Evolutionary conservation across 352 stramenopile species (phyloP), one percentile per base, ranked within the genome.

Genomic region (Globisporangium viniferum): DNA sequence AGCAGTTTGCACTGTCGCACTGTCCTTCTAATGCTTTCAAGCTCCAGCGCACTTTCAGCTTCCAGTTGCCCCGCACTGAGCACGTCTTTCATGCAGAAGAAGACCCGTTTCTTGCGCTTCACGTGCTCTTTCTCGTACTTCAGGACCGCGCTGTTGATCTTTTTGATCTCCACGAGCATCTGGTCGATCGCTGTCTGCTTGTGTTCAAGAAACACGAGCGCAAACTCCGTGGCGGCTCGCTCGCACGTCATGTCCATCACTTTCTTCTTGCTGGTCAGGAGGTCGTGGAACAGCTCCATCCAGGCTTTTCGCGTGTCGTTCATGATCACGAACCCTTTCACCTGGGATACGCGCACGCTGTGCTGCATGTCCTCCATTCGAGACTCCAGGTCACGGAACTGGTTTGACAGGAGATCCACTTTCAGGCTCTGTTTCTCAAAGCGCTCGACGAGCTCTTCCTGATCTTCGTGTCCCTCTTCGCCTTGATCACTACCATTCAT

Each of bases 321-420:
- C 68, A 84, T 75, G 29, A 84, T 75, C 22, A 80, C 70, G 5
- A 62, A 31, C 7, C 77, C 74, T 71, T 79, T 84, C 0, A 66
- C 53, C 41, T 81, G 72, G 0, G 77, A 71, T 5, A 76, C 20
- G 15, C 73, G 61, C 12, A 80, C 54, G 3, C 67, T 76, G 44
- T 72, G 54, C 9, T 71, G 59, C n/a, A 74, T 31, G 39, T 84
- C 74, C 9, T 80, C 70, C 51, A 84, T 71, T 15, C 76, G 75
- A 0, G 59, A 62, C 59, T 75, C 55, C 27, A 77, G 56, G 4
- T 77, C 70, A 1, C 59, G 44, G 3, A 81, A 63, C 18, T 69
- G 65, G 9, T 67, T 74, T 8, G 54, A 65, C 12, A 71, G 66
- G 0, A 84, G 36, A 63, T 75, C 73, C 4, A 74, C 59, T 54